These are phyloP conservation scores for Quercus berberidifolia DNA, from an alignment of 306 rosid species.

Conservation along the genomic window DNA sequence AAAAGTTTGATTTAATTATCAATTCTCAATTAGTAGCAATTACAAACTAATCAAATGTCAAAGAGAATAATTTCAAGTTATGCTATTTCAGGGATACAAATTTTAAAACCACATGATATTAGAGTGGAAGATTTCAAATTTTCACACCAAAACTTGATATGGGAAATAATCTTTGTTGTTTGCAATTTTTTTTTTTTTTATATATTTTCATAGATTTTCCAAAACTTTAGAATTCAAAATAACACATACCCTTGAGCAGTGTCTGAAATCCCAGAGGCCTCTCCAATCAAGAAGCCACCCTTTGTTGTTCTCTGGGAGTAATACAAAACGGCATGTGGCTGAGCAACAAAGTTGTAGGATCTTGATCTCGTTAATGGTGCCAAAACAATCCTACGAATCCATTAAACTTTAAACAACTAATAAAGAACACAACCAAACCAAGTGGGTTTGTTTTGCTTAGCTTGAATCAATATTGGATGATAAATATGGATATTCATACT, in stretches of 20 bases:
- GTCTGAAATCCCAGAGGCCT: slow-evolving; percentile 46
- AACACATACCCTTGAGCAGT: slow-evolving; percentile 49
- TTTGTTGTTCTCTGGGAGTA: slow-evolving; percentile 47
- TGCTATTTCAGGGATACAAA: too few species aligned
- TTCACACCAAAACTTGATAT: too few species aligned
- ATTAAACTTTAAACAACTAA: neutral
- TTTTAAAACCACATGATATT: too few species aligned
- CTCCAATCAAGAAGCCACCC: slow-evolving; percentile 44
- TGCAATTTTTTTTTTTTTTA: too few species aligned
- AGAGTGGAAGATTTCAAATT: too few species aligned
- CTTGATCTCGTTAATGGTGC: slow-evolving; percentile 45
- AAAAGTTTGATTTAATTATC: too few species aligned
- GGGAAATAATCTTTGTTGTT: too few species aligned
- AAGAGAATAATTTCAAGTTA: too few species aligned
- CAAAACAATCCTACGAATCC: slow-evolving; percentile 28
- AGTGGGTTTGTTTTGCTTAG: neutral
- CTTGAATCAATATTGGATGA: neutral
- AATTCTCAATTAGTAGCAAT: too few species aligned
- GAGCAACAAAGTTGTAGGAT: slow-evolving; percentile 44
- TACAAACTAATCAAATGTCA: too few species aligned
- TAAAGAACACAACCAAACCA: neutral
- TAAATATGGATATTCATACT: neutral
- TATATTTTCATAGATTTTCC: too few species aligned
- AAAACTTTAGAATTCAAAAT: neutral
- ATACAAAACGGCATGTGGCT: slow-evolving; percentile 42